Conservation (phyloP, 2,329 filamentous ascomycete genomes). For the Trichoderma atroviride region DNA sequence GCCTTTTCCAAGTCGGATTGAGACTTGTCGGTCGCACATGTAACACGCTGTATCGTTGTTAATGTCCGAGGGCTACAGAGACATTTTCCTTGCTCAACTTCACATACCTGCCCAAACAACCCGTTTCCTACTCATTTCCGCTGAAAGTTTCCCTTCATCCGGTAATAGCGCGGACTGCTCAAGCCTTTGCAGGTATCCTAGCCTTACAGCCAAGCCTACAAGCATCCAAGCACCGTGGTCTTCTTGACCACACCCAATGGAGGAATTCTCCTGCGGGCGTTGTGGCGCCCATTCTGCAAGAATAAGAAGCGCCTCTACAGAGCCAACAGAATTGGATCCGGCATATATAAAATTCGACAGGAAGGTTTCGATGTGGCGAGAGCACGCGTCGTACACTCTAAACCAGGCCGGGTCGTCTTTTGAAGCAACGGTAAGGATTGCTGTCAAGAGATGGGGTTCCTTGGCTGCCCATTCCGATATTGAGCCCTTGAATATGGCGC, state of each 20-base stretch:
- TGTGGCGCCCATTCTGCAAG: neutral
- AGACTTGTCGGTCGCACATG: constrained; percentile 9
- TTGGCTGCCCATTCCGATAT: constrained; percentile 13
- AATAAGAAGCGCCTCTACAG: neutral
- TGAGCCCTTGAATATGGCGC: neutral
- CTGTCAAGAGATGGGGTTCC: constrained; percentile 3
- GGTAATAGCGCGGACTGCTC: neutral
- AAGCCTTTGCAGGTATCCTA: neutral
- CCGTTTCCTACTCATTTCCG: constrained; percentile 5
- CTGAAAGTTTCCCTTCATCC: constrained; percentile 7
- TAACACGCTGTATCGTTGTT: constrained; percentile 1
- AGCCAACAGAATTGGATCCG: neutral
- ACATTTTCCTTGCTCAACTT: neutral
- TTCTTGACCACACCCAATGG: constrained; percentile 8
- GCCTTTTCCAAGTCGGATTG: constrained; percentile 6
- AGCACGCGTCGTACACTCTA: constrained; percentile 8
- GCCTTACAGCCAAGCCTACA: neutral
- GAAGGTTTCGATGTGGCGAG: constrained; percentile 5
- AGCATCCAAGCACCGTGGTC: constrained; percentile 8
- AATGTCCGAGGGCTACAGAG: neutral
- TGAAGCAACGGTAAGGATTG: neutral
- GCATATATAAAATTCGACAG: constrained; percentile 5
- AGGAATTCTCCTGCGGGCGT: neutral
- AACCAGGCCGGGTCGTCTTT: constrained; percentile 12
- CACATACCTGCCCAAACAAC: constrained; percentile 2